These are phyloP conservation scores for Mikania micrantha DNA, from an alignment of 129 eudicot species.

Conservation along the genomic window DNA sequence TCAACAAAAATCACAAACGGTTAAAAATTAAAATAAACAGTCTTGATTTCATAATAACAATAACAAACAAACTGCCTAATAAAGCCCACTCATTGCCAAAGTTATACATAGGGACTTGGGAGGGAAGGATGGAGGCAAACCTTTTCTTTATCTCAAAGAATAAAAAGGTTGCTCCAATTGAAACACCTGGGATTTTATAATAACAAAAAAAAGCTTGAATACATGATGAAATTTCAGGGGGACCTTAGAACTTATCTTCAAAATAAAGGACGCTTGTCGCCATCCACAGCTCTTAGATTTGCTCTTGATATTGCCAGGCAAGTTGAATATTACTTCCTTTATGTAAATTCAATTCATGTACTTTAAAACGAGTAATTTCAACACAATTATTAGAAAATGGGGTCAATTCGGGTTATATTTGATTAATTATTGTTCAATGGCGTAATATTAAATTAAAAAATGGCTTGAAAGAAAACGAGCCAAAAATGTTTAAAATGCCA, in stretches of 20 bases:
- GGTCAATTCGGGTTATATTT: neutral
- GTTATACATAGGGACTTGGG: no score
- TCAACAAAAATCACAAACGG: neutral
- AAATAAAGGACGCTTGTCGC: constrained; percentile 69
- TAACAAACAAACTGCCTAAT: no score
- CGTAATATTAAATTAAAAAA: neutral
- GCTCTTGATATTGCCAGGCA: constrained; percentile 98
- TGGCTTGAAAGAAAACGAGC: neutral
- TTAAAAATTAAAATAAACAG: neutral
- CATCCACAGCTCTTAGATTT: constrained; percentile 65
- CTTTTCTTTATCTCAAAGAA: no score
- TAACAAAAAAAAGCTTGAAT: constrained; percentile 1
- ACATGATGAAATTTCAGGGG: constrained; percentile 49
- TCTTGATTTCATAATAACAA: neutral
- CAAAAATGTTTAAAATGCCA: neutral
- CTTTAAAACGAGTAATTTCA: neutral
- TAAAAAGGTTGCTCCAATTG: no score
- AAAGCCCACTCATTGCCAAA: no score
- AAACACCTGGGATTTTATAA: no score
- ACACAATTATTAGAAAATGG: neutral
- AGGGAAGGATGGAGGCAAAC: no score
- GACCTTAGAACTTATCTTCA: constrained; percentile 76
- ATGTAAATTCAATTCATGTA: neutral
- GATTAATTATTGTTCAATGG: neutral
- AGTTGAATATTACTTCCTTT: constrained; percentile 1